A percentile compares a stretch with the other conserved stretches of the same genome.
Evolutionary conservation across 1,139 yeast genomes (phyloP).

Genomic region (Scheffersomyces parashehatae): DNA sequence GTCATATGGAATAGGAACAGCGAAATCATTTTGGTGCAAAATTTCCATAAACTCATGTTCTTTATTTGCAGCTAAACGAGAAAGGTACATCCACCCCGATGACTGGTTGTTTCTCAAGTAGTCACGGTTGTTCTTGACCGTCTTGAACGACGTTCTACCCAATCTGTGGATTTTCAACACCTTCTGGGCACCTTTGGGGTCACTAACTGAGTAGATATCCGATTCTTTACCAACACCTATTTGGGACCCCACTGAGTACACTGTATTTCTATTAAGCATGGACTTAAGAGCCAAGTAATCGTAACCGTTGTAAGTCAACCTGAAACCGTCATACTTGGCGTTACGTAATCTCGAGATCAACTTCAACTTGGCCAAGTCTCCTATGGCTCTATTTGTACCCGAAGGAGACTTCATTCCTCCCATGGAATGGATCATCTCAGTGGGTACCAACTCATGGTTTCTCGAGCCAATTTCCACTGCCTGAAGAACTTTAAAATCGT

Average conservation of each 20-base stretch:
- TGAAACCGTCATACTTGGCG: conserved; percentile 89
- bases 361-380: conserved; percentile 84
- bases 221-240: conserved; percentile 98
- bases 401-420: conserved; percentile 78
- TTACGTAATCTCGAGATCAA: conserved; percentile 77
- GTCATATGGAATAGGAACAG: conserved; percentile 87
- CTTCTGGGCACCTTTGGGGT: conserved; percentile 59
- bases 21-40: conserved; percentile 71
- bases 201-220: conserved; percentile 87
- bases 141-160: conserved; percentile 90
- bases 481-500: conserved; percentile 85
- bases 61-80: conserved; percentile 86
- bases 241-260: conserved; percentile 80
- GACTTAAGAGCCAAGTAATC: conserved; percentile 89
- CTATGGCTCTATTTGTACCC: conserved; percentile 75
- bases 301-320: conserved; percentile 83
- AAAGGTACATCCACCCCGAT: conserved; percentile 88
- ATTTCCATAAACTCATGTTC: conserved; percentile 87
- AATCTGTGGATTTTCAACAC: conserved; percentile 89
- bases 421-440: conserved; percentile 73
- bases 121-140: conserved; percentile 92
- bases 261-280: conserved; percentile 68
- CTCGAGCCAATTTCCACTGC: conserved; percentile 91
- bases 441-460: conserved; percentile 94
- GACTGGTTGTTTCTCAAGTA: conserved; percentile 70